Conservation (phyloP, 768 basidiomycete species). For the Saitozyma sp. region DNA sequence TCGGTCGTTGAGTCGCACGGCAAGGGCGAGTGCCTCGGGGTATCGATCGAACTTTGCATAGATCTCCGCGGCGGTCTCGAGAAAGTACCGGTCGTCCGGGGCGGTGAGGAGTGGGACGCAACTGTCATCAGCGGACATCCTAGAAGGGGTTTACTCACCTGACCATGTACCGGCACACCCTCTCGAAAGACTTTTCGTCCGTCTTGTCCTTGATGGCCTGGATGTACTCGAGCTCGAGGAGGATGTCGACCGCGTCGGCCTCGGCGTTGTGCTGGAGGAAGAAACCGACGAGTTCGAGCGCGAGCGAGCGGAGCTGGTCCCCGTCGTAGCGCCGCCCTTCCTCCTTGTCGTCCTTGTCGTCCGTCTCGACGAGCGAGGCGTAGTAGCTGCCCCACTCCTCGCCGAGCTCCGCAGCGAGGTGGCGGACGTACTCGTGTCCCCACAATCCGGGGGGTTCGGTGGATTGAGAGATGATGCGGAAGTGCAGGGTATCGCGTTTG, state of each 20-base stretch:
- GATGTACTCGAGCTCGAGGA: slow-evolving; percentile 90
- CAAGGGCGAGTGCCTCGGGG: slow-evolving; percentile 84
- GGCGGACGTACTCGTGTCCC: slow-evolving; percentile 99
- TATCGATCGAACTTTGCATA: slow-evolving; percentile 84
- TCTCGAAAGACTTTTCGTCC: slow-evolving; percentile 66
- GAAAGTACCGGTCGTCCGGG: slow-evolving; percentile 86
- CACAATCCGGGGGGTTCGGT: slow-evolving; percentile 83
- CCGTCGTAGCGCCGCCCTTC: slow-evolving; percentile 28
- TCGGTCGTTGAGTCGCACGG: slow-evolving; percentile 78
- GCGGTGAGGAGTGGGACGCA: slow-evolving; percentile 88
- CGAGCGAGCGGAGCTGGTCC: slow-evolving; percentile 74
- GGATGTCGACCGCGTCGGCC: slow-evolving; percentile 92
- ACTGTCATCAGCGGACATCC: slow-evolving; percentile 52
- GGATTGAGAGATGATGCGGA: slow-evolving; percentile 75
- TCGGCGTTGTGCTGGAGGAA: slow-evolving; percentile 92
- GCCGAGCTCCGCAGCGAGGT: slow-evolving; percentile 92
- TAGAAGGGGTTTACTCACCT: slow-evolving; percentile 59
- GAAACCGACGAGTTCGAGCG: slow-evolving; percentile 82
- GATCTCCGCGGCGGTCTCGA: slow-evolving; percentile 81
- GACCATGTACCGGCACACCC: slow-evolving; percentile 96
- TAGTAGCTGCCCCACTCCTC: slow-evolving; percentile 69
- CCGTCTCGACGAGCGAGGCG: slow-evolving; percentile 7
- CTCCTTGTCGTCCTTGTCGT: slow-evolving; percentile 15
- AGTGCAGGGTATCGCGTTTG: slow-evolving; percentile 90
- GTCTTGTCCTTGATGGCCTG: slow-evolving; percentile 72